Percentiles rank a stretch among this genome's conserved stretches.
Evolutionary conservation across 2,329 filamentous ascomycete species (phyloP).

Genomic region (Cladosporium oxysporum): DNA sequence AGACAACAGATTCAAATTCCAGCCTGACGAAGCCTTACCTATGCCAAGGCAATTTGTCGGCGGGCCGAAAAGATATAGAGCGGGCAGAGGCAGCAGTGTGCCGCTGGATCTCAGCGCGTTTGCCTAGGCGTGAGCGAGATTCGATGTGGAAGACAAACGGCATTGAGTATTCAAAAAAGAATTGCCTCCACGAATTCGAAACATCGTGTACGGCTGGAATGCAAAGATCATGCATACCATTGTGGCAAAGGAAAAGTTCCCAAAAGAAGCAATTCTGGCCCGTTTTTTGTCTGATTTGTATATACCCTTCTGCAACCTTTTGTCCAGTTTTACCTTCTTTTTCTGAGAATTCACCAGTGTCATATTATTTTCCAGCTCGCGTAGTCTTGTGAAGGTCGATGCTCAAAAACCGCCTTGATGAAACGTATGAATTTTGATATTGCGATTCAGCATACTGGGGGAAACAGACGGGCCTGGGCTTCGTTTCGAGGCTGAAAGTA

Average conservation of each 20-base stretch:
- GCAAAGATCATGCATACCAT: background rate
- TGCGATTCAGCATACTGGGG: no score
- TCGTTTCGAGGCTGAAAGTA: no score
- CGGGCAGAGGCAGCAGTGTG: conserved; percentile 90
- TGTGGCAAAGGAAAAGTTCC: background rate
- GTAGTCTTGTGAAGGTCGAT: background rate
- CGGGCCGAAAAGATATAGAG: conserved; percentile 77
- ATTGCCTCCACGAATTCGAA: background rate
- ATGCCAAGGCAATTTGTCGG: conserved; percentile 80
- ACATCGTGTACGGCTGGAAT: background rate
- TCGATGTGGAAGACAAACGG: background rate
- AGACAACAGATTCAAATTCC: conserved; percentile 84
- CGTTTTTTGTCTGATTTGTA: background rate
- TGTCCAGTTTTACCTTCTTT: background rate
- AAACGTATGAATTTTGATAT: no score
- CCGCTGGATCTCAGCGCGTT: conserved; percentile 76
- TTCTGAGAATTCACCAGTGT: background rate
- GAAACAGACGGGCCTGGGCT: no score
- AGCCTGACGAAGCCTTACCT: conserved; percentile 76
- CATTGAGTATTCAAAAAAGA: background rate
- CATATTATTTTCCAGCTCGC: background rate
- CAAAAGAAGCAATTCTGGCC: background rate
- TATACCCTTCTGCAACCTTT: background rate
- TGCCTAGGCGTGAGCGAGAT: conserved; percentile 32
- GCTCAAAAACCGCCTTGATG: no score